These are phyloP conservation scores for Euphorbia corollata DNA, from an alignment of 441 rosid genomes.

Conservation along the genomic window DNA sequence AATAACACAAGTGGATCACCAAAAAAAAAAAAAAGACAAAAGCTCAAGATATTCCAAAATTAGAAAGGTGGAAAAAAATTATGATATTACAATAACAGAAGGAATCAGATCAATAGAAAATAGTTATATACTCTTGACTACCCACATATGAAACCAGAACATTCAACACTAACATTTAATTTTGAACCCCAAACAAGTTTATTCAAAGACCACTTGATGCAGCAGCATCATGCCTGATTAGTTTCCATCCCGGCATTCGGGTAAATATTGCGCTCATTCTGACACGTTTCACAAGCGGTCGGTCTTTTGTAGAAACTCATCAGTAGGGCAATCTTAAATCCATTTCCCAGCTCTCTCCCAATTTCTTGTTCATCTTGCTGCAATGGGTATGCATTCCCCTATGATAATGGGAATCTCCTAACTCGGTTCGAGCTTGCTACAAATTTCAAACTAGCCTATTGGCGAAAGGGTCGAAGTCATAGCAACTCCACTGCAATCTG, in stretches of 20 bases:
- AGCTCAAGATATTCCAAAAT: neutral
- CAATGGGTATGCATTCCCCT: neutral
- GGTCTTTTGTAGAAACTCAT: neutral
- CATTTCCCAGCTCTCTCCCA: neutral
- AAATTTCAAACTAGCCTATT: neutral
- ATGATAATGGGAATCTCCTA: neutral
- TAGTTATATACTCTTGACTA: neutral
- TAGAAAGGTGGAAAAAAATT: neutral
- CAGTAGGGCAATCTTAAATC: neutral
- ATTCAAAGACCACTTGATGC: conserved; percentile 1
- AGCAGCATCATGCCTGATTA: neutral
- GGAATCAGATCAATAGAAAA: neutral
- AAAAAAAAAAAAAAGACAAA: neutral
- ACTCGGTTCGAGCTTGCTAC: neutral
- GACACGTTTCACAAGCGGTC: neutral
- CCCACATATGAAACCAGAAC: neutral
- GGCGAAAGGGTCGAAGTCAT: conserved; percentile 12
- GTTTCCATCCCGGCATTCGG: neutral
- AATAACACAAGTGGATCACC: neutral
- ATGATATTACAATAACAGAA: neutral
- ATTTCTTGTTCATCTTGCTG: neutral
- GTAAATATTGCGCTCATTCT: neutral
- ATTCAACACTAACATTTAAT: neutral
- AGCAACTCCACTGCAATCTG: conserved; percentile 19
- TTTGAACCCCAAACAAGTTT: neutral